phyloP scores from a whole-genome alignment of 495 filamentous ascomycete genomes.

The Neohortaea acidophila region DNA sequence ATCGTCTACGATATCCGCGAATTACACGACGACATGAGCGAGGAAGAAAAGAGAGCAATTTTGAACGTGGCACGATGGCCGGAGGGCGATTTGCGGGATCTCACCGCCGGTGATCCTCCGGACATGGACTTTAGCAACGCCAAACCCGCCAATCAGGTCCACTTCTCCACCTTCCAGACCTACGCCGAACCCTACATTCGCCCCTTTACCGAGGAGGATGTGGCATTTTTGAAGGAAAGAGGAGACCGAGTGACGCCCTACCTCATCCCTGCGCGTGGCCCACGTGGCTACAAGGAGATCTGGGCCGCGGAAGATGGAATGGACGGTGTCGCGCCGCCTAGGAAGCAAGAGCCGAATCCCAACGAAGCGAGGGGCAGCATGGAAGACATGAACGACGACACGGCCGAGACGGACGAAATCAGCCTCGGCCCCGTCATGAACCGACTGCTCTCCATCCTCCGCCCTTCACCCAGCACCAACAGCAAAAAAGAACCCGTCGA shows the following conservation, averaged over 20 bases:
- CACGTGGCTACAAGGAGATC: constrained; percentile 67
- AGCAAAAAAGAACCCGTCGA: constrained; percentile 33
- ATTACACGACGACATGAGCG: constrained; percentile 52
- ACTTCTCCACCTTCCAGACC: constrained; percentile 70
- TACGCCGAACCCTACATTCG: constrained; percentile 87
- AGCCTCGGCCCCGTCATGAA: constrained; percentile 72
- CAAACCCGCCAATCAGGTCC: constrained; percentile 87
- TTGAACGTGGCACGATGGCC: constrained; percentile 79
- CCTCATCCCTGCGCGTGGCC: constrained; percentile 70
- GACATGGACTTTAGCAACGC: constrained; percentile 90
- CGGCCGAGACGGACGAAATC: constrained; percentile 75
- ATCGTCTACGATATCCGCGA: constrained; percentile 87
- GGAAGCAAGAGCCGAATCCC: constrained; percentile 46
- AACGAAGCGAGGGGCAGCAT: constrained; percentile 75
- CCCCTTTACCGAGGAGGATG: constrained; percentile 81
- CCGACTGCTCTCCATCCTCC: constrained; percentile 66
- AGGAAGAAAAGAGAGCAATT: constrained; percentile 69
- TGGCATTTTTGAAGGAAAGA: constrained; percentile 77
- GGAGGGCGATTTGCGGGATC: constrained; percentile 56
- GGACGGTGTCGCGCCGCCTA: constrained; percentile 27
- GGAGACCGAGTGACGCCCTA: constrained; percentile 74
- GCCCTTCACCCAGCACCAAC: constrained; percentile 57
- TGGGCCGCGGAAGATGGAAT: constrained; percentile 86
- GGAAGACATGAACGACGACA: constrained; percentile 70
- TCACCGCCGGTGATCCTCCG: constrained; percentile 76